Percentiles rank a stretch among this genome's conserved stretches.
These are phyloP conservation scores for Sporothrix brunneoviolacea DNA, from an alignment of 2,329 filamentous ascomycete genomes.

Conservation along the genomic window DNA sequence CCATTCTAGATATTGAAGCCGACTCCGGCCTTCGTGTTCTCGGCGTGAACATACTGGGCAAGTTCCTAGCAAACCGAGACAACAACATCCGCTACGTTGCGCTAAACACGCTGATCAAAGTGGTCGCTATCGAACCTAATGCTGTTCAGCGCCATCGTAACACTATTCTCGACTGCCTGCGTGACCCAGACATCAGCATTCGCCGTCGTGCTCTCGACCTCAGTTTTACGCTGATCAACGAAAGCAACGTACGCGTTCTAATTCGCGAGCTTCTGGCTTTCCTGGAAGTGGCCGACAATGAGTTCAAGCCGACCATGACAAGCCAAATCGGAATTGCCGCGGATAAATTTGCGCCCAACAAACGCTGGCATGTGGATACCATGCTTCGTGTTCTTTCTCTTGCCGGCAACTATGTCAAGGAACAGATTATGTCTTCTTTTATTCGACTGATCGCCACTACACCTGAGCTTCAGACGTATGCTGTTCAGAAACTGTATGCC, in stretches of 20 bases:
- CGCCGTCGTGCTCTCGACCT: conserved; percentile 89
- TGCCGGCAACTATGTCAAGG: conserved; percentile 94
- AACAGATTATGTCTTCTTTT: conserved; percentile 95
- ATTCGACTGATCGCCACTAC: conserved; percentile 92
- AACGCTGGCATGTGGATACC: conserved; percentile 97
- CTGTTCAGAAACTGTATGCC: conserved; percentile 87
- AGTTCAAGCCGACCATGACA: conserved; percentile 98
- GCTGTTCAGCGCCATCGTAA: conserved; percentile 95
- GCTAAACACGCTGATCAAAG: conserved; percentile 93
- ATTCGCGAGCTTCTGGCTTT: conserved; percentile 92
- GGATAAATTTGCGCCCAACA: conserved; percentile 92
- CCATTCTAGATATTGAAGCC: conserved; percentile 95
- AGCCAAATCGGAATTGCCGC: conserved; percentile 96
- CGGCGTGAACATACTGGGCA: conserved; percentile 96
- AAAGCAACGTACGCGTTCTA: conserved; percentile 87
- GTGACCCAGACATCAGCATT: conserved; percentile 98
- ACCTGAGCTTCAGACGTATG: conserved; percentile 90
- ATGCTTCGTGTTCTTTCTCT: conserved; percentile 91
- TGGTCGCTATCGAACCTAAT: conserved; percentile 95
- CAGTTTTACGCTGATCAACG: conserved; percentile 97
- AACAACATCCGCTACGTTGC: conserved; percentile 99
- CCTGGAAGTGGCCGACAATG: conserved; percentile 92
- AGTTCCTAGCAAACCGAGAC: conserved; percentile 92
- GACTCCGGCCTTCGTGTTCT: conserved; percentile 91
- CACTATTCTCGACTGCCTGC: conserved; percentile 90